Conservation (phyloP, 208 protist genomes). For the Wallacemonas sp. region DNA sequence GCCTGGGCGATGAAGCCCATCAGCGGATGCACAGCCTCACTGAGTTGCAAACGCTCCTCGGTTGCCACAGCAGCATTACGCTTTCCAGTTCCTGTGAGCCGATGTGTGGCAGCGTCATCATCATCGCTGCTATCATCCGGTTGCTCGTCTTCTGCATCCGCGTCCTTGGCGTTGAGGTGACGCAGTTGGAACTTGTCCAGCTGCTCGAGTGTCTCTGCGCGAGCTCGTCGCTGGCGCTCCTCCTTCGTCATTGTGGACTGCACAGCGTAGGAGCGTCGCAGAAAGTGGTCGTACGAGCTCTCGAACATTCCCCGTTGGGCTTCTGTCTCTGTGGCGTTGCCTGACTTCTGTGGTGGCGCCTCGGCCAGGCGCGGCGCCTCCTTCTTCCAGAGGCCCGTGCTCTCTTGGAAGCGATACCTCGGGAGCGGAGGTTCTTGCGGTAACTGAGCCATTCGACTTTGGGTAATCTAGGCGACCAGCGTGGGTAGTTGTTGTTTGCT, state of each 20-base stretch:
- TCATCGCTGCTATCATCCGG: conserved; percentile 17
- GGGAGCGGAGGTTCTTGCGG: conserved; percentile 39
- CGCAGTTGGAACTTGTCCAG: conserved; percentile 42
- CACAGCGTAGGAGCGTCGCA: conserved; percentile 36
- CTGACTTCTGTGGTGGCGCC: background rate
- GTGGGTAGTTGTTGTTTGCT: background rate
- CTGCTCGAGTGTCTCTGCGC: conserved; percentile 20
- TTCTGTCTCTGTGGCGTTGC: background rate
- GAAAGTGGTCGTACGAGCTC: conserved; percentile 71
- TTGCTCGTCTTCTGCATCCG: background rate
- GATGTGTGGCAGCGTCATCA: conserved; percentile 11
- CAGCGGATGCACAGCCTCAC: conserved; percentile 43
- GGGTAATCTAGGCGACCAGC: background rate
- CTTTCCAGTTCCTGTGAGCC: conserved; percentile 7
- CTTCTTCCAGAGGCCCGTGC: conserved; percentile 37
- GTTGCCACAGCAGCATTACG: background rate
- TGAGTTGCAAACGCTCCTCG: conserved; percentile 10
- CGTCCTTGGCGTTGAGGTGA: conserved; percentile 21
- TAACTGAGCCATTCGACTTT: background rate
- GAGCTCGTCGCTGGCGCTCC: conserved; percentile 18
- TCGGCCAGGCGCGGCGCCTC: conserved; percentile 17
- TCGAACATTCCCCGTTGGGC: conserved; percentile 27
- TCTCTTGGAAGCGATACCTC: conserved; percentile 42
- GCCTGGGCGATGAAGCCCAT: conserved; percentile 57
- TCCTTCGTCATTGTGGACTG: conserved; percentile 7